These are phyloP conservation scores for Nitzschia palea DNA, from an alignment of 108 stramenopile genomes.

Conservation along the genomic window DNA sequence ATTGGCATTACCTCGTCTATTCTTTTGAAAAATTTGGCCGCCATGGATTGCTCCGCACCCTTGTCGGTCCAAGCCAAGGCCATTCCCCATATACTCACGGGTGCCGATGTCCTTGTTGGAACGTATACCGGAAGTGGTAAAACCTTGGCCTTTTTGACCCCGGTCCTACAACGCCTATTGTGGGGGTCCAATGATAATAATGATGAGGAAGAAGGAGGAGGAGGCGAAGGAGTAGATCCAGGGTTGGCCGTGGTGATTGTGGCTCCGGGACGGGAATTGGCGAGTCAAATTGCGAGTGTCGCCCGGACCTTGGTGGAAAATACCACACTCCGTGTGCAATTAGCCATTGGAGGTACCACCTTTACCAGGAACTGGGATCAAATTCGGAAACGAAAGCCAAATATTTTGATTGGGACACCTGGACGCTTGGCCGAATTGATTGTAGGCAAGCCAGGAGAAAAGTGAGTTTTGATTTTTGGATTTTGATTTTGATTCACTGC, in stretches of 20 bases:
- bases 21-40: constrained; percentile 58
- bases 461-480: constrained; percentile 30
- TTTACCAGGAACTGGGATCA: constrained; percentile 71
- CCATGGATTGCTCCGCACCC: constrained; percentile 62
- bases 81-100: constrained; percentile 57
- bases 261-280: constrained; percentile 85
- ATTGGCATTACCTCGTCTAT: constrained; percentile 60
- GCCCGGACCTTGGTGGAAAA: constrained; percentile 61
- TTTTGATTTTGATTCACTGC: no score
- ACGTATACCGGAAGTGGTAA: constrained; percentile 88
- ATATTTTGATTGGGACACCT: constrained; percentile 84
- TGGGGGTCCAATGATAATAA: constrained; percentile 1
- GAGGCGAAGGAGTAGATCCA: constrained; percentile 5
- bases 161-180: constrained; percentile 64
- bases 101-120: constrained; percentile 73
- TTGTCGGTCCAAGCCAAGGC: constrained; percentile 75
- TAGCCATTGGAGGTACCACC: constrained; percentile 84
- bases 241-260: constrained; percentile 65
- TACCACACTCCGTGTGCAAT: constrained; percentile 55
- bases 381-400: constrained; percentile 73
- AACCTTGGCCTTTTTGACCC: constrained; percentile 79
- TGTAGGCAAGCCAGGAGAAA: constrained; percentile 74
- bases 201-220: constrained; percentile 6
- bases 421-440: constrained; percentile 86
- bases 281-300: constrained; percentile 80